Evolutionary conservation across 2,329 filamentous ascomycete species (phyloP).

Genomic region (Fusarium azukiicola): DNA sequence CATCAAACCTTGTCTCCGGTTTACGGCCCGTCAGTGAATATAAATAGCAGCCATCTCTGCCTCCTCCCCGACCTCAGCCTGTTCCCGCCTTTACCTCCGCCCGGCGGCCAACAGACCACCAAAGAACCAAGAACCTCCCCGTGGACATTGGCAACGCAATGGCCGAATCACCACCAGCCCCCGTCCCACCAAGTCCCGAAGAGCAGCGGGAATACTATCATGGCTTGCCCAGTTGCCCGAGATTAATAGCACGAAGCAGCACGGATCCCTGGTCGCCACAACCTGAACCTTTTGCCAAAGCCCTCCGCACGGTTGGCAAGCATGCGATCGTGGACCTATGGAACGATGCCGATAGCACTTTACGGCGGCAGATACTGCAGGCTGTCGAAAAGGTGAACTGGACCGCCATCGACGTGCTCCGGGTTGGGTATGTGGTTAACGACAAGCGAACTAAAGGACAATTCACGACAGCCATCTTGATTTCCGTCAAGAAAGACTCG

Average conservation of each 20-base stretch:
- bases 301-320: not conserved
- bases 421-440: slow-evolving; percentile 13
- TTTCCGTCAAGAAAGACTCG: slow-evolving; percentile 25
- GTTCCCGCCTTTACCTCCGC: too few species aligned
- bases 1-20: too few species aligned
- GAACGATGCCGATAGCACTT: slow-evolving; percentile 17
- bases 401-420: slow-evolving; percentile 26
- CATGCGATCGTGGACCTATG: slow-evolving; percentile 24
- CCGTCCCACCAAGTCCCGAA: not conserved
- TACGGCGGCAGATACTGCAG: slow-evolving; percentile 20
- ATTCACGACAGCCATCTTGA: slow-evolving; percentile 21
- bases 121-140: too few species aligned
- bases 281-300: not conserved
- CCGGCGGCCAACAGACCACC: too few species aligned
- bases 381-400: slow-evolving; percentile 16
- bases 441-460: not conserved
- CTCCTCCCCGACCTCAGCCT: too few species aligned
- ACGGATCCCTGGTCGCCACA: slow-evolving; percentile 2
- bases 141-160: too few species aligned
- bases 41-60: too few species aligned
- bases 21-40: too few species aligned
- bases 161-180: too few species aligned
- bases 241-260: slow-evolving; percentile 27
- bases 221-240: slow-evolving; percentile 23
- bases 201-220: slow-evolving; percentile 27